phyloP scores from a whole-genome alignment of 805 yeast species.

The Lipomyces spencermartinsiae region DNA sequence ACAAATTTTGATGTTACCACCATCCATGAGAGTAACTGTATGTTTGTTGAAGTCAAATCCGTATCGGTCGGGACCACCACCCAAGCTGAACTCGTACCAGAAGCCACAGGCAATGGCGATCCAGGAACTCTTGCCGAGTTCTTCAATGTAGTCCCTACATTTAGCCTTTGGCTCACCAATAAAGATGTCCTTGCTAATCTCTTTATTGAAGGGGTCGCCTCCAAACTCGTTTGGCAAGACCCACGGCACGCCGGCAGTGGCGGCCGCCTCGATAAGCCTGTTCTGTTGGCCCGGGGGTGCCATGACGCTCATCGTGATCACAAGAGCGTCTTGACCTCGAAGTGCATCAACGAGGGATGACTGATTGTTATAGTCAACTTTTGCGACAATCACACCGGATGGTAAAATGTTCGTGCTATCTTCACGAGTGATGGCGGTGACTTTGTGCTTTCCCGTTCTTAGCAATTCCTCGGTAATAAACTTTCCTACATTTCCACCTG shows the following conservation, averaged over 20 bases:
- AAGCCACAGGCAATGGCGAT: constrained; percentile 1
- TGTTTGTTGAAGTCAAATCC: too few relatives aligned
- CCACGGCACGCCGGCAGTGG: constrained; percentile 4
- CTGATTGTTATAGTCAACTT: not conserved
- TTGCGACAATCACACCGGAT: not conserved
- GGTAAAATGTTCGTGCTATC: not conserved
- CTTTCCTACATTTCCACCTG: not conserved
- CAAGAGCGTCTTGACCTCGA: not conserved
- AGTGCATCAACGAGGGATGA: not conserved
- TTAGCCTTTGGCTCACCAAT: not conserved
- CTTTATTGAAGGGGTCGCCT: not conserved
- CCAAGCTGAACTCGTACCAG: not conserved
- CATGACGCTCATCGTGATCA: constrained; percentile 8
- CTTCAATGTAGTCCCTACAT: not conserved
- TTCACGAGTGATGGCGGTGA: not conserved
- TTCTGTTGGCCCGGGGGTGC: constrained; percentile 6
- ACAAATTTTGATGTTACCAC: not conserved
- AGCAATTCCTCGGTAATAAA: not conserved
- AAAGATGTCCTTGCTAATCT: not conserved
- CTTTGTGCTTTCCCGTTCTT: not conserved
- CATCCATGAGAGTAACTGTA: not conserved
- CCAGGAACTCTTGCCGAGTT: constrained; percentile 3
- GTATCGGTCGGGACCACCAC: not conserved
- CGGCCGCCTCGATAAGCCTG: constrained; percentile 9
- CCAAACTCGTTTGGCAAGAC: constrained; percentile 11